Evolutionary conservation across 2,329 filamentous ascomycete species (phyloP).

Genomic region (Xenosphaeropsis pyriputrescens): DNA sequence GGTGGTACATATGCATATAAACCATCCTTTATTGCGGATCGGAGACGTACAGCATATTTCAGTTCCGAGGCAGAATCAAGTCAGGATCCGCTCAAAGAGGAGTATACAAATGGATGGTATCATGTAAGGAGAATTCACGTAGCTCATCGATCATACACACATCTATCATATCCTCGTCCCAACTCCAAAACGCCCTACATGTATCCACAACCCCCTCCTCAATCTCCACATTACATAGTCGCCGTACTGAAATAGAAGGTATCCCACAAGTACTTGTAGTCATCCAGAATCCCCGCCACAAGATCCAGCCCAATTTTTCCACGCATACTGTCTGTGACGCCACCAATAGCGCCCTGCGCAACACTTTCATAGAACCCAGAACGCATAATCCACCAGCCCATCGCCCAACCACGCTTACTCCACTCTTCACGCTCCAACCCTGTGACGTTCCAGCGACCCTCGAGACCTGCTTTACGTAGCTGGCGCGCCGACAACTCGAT

Average conservation of each 20-base stretch:
- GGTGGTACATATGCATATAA: too few species aligned
- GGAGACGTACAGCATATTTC: too few species aligned
- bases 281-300: conserved; percentile 74
- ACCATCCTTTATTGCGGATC: too few species aligned
- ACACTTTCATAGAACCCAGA: conserved; percentile 95
- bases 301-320: conserved; percentile 67
- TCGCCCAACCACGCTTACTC: conserved; percentile 72
- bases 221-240: background rate
- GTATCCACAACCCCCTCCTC: too few species aligned
- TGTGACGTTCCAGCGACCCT: conserved; percentile 44
- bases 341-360: conserved; percentile 55
- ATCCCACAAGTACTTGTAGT: conserved; percentile 97
- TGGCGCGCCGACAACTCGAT: conserved; percentile 86
- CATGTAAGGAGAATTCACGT: too few species aligned
- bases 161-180: too few species aligned
- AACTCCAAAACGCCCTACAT: too few species aligned
- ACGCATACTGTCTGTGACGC: conserved; percentile 26
- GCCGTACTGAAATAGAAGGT: conserved; percentile 66
- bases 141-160: too few species aligned
- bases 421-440: conserved; percentile 83
- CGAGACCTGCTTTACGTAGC: conserved; percentile 41
- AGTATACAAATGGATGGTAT: too few species aligned
- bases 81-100: too few species aligned
- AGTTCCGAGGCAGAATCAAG: too few species aligned
- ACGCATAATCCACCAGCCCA: conserved; percentile 93